phyloP scores from a whole-genome alignment of 768 basidiomycete species.

The Phylloporus scabripes region DNA sequence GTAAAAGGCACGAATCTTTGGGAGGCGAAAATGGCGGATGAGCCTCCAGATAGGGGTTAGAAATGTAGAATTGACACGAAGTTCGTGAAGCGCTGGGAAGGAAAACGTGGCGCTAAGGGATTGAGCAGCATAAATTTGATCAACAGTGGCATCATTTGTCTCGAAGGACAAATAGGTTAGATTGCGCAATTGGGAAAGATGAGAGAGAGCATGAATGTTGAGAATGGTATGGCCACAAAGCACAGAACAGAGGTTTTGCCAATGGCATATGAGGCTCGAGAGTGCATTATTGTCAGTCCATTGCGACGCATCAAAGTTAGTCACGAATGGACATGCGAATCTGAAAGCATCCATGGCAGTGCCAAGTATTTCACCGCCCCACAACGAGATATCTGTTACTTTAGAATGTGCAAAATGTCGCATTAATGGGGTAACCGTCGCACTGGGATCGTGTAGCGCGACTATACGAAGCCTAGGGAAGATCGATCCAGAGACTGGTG shows the following conservation, averaged over 20 bases:
- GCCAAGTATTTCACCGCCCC: background rate
- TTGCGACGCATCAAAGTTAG: background rate
- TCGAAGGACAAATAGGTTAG: background rate
- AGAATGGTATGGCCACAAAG: background rate
- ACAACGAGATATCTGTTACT: background rate
- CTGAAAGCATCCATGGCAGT: background rate
- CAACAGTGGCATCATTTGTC: background rate
- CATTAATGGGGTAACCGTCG: conserved; percentile 1
- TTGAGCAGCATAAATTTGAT: background rate
- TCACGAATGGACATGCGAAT: conserved; percentile 1
- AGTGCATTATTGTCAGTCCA: background rate
- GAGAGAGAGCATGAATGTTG: background rate
- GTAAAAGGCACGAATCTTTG: background rate
- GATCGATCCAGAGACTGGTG: background rate
- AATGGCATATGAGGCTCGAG: conserved; percentile 5
- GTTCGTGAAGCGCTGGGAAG: conserved; percentile 1
- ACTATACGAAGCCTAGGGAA: conserved; percentile 11
- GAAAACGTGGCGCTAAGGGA: background rate
- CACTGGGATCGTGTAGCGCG: background rate
- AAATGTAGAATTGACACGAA: background rate
- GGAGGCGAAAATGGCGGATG: background rate
- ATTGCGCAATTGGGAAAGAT: conserved; percentile 2
- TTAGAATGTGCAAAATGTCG: conserved; percentile 5
- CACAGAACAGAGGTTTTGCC: conserved; percentile 4
- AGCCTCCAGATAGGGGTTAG: background rate